phyloP scores from a whole-genome alignment of 1,139 yeast species.

The Candida albicans region DNA sequence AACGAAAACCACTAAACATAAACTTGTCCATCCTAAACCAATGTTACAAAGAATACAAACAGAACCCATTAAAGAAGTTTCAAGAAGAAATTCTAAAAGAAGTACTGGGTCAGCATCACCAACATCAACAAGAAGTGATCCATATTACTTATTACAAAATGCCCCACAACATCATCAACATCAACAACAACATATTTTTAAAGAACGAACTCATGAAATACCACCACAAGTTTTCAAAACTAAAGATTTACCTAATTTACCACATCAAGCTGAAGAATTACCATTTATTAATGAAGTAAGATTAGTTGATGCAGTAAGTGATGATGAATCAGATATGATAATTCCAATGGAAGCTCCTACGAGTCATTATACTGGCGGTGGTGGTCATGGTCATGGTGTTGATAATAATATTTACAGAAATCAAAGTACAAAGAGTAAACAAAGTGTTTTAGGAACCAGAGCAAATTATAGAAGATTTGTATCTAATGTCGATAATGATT shows the following conservation, averaged over 20 bases:
- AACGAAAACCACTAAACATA: background rate
- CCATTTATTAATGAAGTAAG: constrained; percentile 43
- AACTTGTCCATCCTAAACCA: constrained; percentile 4
- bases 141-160: background rate
- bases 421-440: constrained; percentile 34
- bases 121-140: constrained; percentile 2
- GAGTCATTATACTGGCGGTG: constrained; percentile 1
- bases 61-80: constrained; percentile 7
- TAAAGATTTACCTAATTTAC: constrained; percentile 15
- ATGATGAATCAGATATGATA: constrained; percentile 3
- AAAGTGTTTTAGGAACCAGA: constrained; percentile 42
- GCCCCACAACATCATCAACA: background rate
- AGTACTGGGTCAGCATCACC: constrained; percentile 3
- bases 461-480: constrained; percentile 40
- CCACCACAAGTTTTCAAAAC: constrained; percentile 3
- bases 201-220: background rate
- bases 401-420: constrained; percentile 21
- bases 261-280: constrained; percentile 29
- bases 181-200: background rate
- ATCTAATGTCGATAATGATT: constrained; percentile 29
- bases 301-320: constrained; percentile 19
- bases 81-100: constrained; percentile 6
- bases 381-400: background rate
- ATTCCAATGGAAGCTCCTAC: constrained; percentile 3
- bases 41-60: constrained; percentile 11